phyloP scores from a whole-genome alignment of 768 basidiomycete species.

The Pleurotus tuoliensis region DNA sequence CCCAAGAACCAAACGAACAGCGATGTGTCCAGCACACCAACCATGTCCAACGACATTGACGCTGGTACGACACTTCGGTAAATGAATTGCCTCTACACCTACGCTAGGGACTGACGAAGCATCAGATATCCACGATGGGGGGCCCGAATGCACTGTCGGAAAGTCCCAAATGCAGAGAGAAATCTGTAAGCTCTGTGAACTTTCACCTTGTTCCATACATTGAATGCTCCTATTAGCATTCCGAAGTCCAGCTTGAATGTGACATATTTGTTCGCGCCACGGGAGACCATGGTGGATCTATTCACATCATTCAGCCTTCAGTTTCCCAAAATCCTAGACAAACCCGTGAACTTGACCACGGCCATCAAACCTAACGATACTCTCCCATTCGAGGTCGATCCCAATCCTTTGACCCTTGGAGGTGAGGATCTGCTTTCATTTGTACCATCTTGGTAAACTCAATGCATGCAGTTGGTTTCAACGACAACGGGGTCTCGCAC shows the following conservation, averaged over 20 bases:
- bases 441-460: not conserved
- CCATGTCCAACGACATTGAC: slow-evolving; percentile 11
- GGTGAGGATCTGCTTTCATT: slow-evolving; percentile 14
- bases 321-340: slow-evolving; percentile 22
- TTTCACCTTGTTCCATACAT: not conserved
- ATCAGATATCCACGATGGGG: slow-evolving; percentile 39
- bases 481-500: slow-evolving; percentile 30
- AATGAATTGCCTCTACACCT: not conserved
- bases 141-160: slow-evolving; percentile 31
- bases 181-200: slow-evolving; percentile 24
- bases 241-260: slow-evolving; percentile 15
- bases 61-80: slow-evolving; percentile 26
- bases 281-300: slow-evolving; percentile 24
- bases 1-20: not conserved
- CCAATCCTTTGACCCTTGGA: slow-evolving; percentile 18
- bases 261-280: slow-evolving; percentile 34
- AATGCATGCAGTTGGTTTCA: slow-evolving; percentile 23
- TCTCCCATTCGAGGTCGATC: slow-evolving; percentile 13
- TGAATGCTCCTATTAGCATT: slow-evolving; percentile 14
- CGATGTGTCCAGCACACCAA: not conserved
- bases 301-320: slow-evolving; percentile 28
- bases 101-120: not conserved
- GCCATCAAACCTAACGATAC: not conserved
- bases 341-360: not conserved
- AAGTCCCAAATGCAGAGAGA: slow-evolving; percentile 23